Percentiles rank a stretch among this genome's conserved stretches.
These are phyloP conservation scores for Cudoniella acicularis DNA, from an alignment of 495 filamentous ascomycete species.

Conservation along the genomic window DNA sequence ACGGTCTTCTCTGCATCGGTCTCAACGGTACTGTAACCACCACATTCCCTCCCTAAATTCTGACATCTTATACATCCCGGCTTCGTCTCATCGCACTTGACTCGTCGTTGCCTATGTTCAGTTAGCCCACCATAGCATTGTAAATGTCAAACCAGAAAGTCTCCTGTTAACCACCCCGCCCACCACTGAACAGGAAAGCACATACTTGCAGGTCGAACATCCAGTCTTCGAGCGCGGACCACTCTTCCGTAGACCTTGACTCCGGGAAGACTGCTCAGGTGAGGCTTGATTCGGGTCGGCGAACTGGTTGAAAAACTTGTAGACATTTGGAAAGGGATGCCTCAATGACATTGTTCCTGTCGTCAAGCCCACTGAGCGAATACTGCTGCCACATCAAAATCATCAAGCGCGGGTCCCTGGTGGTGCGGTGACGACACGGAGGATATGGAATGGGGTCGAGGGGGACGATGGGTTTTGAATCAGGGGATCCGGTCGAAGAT, in stretches of 20 bases:
- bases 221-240: slow-evolving; percentile 24
- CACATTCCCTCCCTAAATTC: slow-evolving; percentile 50
- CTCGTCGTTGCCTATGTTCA: slow-evolving; percentile 32
- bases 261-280: slow-evolving; percentile 23
- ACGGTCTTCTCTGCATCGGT: slow-evolving; percentile 20
- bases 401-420: slow-evolving; percentile 6
- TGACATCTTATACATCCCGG: slow-evolving; percentile 53
- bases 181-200: neutral
- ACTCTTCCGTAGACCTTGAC: slow-evolving; percentile 28
- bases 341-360: slow-evolving; percentile 17
- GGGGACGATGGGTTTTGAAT: neutral
- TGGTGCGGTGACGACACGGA: neutral
- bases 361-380: slow-evolving; percentile 3
- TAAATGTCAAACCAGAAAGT: neutral
- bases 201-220: slow-evolving; percentile 31
- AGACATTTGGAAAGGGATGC: slow-evolving; percentile 28
- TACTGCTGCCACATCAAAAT: slow-evolving; percentile 6
- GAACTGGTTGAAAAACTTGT: slow-evolving; percentile 28
- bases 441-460: neutral
- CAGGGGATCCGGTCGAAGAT: slow-evolving; percentile 10
- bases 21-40: slow-evolving; percentile 42
- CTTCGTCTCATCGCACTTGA: slow-evolving; percentile 58
- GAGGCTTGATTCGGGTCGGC: slow-evolving; percentile 24
- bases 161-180: neutral
- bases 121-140: slow-evolving; percentile 1